Evolutionary conservation across 2,329 filamentous ascomycete species (phyloP), one percentile per base, ranked within the genome.

Genomic region (Madurella mycetomatis): DNA sequence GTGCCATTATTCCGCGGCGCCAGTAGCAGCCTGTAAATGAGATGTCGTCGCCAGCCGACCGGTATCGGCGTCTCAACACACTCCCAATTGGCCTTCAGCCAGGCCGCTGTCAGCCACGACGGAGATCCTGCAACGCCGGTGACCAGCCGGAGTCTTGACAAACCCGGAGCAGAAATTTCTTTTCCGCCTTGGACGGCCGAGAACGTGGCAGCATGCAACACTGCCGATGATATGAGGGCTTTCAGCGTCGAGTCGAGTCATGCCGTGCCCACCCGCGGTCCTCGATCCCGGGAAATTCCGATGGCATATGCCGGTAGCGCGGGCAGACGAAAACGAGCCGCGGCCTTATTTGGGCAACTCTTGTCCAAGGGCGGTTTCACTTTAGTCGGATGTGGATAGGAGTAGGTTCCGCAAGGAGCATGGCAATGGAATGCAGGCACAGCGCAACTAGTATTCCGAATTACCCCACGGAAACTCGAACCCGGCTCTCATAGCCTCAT

Each of bases 401-500:
- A 45, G n/a, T 41, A 44, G 25, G 32, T 19, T 19, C 19, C 16
- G 18, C 49, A 43, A 41, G 13, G 8, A 48, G 31, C 11, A 48
- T 42, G 34, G 41, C 19, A 45, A 30, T 43, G 19, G 49, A 51
- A 44, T 30, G 47, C 54, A 56, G 53, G 49, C 49, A 58, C 47
- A 37, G 46, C 53, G 49, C 43, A 17, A 56, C 31, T 41, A 46
- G 39, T 59, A 54, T 25, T 11, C 44, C 25, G 30, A 37, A 61
- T 67, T 67, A 66, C 65, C 63, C 65, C 64, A 67, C 54, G 57
- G 49, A 65, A 67, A 64, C 60, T 48, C 53, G 48, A 40, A 13
- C 45, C 42, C 45, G 43, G 31, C 39, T 30, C 18, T 18, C 25
- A 37, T 19, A 25, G 31, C 41, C 42, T 41, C 49, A 30, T 31